Conservation (phyloP, 768 basidiomycete genomes). For the Pisolithus sp. region DNA sequence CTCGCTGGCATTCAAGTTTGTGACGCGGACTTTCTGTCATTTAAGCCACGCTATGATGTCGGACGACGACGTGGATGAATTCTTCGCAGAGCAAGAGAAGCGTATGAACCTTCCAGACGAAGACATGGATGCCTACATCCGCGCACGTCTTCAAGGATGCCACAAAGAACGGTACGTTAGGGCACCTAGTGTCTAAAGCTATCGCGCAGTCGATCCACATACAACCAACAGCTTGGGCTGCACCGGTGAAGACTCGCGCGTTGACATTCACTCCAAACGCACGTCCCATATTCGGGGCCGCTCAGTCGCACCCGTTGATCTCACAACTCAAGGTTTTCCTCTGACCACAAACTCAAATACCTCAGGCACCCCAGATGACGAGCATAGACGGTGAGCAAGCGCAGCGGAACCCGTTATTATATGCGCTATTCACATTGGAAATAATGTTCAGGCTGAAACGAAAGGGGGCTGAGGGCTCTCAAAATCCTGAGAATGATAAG, state of each 20-base stretch:
- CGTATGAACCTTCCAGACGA: slow-evolving; percentile 51
- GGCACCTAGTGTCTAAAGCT: background rate
- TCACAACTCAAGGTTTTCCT: background rate
- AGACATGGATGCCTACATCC: slow-evolving; percentile 42
- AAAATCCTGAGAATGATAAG: background rate
- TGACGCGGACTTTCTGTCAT: too few relatives aligned
- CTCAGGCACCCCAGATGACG: background rate
- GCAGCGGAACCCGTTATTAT: background rate
- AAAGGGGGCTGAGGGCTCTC: background rate
- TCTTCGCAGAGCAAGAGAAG: slow-evolving; percentile 50
- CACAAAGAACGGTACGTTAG: slow-evolving; percentile 13
- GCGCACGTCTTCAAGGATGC: slow-evolving; percentile 19
- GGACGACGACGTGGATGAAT: slow-evolving; percentile 34
- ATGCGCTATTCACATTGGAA: background rate
- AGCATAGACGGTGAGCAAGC: slow-evolving; percentile 8
- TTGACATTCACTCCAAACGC: background rate
- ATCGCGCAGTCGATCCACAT: background rate
- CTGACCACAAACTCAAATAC: background rate
- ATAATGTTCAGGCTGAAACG: slow-evolving; percentile 8
- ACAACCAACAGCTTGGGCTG: slow-evolving; percentile 3
- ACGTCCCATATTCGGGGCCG: background rate
- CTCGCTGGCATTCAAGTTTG: background rate
- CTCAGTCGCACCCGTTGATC: background rate
- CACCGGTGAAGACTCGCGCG: background rate
- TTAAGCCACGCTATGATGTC: slow-evolving; percentile 10